Conservation (phyloP, 2,329 filamentous ascomycete genomes). For the Calycina herbarum region DNA sequence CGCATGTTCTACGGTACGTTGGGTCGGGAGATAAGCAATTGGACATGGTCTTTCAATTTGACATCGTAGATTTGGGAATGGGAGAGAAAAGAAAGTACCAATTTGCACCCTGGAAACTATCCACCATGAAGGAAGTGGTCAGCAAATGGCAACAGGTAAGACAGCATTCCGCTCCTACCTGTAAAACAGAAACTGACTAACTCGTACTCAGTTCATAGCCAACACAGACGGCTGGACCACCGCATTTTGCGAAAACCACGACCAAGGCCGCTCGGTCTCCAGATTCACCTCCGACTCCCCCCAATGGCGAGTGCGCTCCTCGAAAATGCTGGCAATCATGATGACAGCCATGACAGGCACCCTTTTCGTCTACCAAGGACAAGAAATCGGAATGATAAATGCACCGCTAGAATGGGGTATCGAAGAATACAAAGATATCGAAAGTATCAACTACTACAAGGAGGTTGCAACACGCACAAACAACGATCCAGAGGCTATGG, state of each 20-base stretch:
- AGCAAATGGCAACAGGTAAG: constrained; percentile 46
- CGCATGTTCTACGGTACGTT: constrained; percentile 60
- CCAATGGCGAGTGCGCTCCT: constrained; percentile 31
- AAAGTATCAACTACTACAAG: constrained; percentile 50
- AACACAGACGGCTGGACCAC: constrained; percentile 59
- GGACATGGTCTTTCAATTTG: constrained; percentile 70
- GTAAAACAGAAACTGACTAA: no score
- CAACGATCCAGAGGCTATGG: constrained; percentile 43
- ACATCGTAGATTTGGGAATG: constrained; percentile 61
- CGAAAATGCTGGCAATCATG: constrained; percentile 54
- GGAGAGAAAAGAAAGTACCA: constrained; percentile 56
- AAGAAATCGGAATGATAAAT: constrained; percentile 61
- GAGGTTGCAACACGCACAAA: constrained; percentile 42
- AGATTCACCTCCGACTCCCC: constrained; percentile 43
- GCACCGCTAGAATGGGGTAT: constrained; percentile 54
- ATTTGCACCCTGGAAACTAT: constrained; percentile 46
- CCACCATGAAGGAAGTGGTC: constrained; percentile 50
- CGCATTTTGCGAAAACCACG: constrained; percentile 64
- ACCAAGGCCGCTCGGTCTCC: constrained; percentile 56
- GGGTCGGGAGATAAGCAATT: constrained; percentile 58
- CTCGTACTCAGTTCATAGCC: constrained; percentile 42
- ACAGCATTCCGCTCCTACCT: no score
- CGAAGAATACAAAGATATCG: constrained; percentile 50
- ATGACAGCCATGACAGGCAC: constrained; percentile 53
- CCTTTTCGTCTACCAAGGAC: constrained; percentile 59